Base-by-base conservation (phyloP, 495 filamentous ascomycete genomes). In the Sphaerosporella brunnea region DNA sequence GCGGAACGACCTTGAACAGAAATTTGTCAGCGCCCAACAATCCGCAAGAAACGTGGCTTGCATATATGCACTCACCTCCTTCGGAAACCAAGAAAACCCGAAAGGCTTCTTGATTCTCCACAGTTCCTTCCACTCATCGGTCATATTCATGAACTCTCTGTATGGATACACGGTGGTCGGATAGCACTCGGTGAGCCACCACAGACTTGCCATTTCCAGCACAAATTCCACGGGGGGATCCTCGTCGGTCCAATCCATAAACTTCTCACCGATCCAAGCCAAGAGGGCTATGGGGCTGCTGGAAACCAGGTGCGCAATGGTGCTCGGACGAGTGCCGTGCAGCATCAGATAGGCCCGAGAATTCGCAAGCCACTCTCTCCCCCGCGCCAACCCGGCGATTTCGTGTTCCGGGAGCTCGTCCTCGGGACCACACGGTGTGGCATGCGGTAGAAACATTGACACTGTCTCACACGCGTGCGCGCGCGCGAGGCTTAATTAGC, bases 191-290 rank as follows among this genome's bases (percentile, higher is more conserved):
- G 75, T 79, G 23, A 80, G 66, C 79, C 78, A 82, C 61, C 77
- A 84, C 19, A 80, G 56, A 2, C 68, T 72, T 15, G 78, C 64
- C 1, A 65, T 60, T 24, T 71, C 68, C 2, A 81, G 65, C 23
- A 84, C 77, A 3, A 61, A 66, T n/a, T 78, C 64, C 10, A 42
- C 18, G 9, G 7, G 8, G 5, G 75, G 67, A 4, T 69, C 61
- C 1, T 63, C 61, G 48, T 81, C 77, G 3, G 66, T 64, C 79
- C 78, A 82, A 36, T 72, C 69, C 16, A 79, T 51, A 53, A 74
- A 73, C 54, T 84, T 82, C 59, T 82, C 79, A 18, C 74, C 78
- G 41, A 79, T 62, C 77, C 79, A 84, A 21, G 75, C 70, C 2
- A 84, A 64, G 19, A 82, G 63, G 0, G 75, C 73, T 1, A 84